Evolutionary conservation across 1,139 yeast genomes (phyloP).

Genomic region (Zygosaccharomyces sapae): DNA sequence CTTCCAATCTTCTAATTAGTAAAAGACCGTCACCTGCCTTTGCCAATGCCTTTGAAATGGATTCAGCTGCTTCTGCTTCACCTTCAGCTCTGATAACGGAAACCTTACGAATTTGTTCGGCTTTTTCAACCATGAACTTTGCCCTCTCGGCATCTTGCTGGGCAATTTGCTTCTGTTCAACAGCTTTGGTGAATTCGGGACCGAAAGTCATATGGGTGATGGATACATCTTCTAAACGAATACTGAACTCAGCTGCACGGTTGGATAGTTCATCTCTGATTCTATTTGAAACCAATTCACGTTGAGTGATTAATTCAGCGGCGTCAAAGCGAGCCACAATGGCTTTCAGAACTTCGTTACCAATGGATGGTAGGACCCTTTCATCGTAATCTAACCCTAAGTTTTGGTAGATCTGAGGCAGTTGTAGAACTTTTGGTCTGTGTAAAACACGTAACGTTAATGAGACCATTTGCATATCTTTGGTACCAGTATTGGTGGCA

Average conservation of each 20-base stretch:
- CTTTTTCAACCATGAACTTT: slow-evolving; percentile 87
- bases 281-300: slow-evolving; percentile 89
- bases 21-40: slow-evolving; percentile 96
- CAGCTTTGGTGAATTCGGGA: slow-evolving; percentile 94
- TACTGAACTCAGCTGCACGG: slow-evolving; percentile 85
- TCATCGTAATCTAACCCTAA: slow-evolving; percentile 95
- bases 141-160: slow-evolving; percentile 99
- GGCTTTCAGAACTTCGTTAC: slow-evolving; percentile 90
- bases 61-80: slow-evolving; percentile 98
- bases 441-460: slow-evolving; percentile 89
- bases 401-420: slow-evolving; percentile 84
- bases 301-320: slow-evolving; percentile 93
- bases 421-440: slow-evolving; percentile 80
- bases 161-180: slow-evolving; percentile 97
- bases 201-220: slow-evolving; percentile 99
- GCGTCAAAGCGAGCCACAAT: slow-evolving; percentile 98
- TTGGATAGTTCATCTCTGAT: slow-evolving; percentile 81
- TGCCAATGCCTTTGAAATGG: slow-evolving; percentile 85
- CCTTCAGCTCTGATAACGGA: slow-evolving; percentile 97
- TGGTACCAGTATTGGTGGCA: slow-evolving; percentile 93
- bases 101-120: slow-evolving; percentile 96
- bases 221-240: slow-evolving; percentile 91
- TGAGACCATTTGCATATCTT: slow-evolving; percentile 93
- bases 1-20: slow-evolving; percentile 92
- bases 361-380: slow-evolving; percentile 93